Evolutionary conservation across 345 rosid species (phyloP), one percentile per base, ranked within the genome.

Genomic region (Brassica nigra): DNA sequence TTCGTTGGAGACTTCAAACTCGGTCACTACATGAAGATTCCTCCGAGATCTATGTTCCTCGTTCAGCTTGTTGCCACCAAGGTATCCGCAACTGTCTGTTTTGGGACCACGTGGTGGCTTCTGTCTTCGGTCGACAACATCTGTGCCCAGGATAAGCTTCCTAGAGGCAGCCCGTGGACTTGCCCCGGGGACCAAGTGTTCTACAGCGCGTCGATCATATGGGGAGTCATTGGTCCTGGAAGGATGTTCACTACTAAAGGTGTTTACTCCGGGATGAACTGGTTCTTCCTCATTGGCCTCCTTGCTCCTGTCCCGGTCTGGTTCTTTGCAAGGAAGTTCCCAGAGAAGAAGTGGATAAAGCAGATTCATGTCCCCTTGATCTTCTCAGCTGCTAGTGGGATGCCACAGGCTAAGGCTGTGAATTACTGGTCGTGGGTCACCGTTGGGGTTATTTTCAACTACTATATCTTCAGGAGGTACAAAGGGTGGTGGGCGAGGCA

Each of bases 1-100:
- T 91, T 95, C 65, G 15, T 91, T 0, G 58, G 71, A 2, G 99
- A 91, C 80, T 91, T 92, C 85, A 94, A 94, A 74, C 79, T 92
- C 34, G 97, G 97, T 3, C 96, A 94, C 75, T 92, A 94, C 70
- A 92, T 92, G 97, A 94, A 94, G 84, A 75, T 94, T 74, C 97
- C 97, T 28, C 99, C 95, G 0, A 89, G 77, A 75, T 85, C 95
- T 11, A 95, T 94, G 97, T 92, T 95, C 81, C 23, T 89, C 1
- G 90, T 81, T 61, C 97, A 92, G 91, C 73, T 91, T 0, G 88
- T 79, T 42, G 94, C 96, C 14, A 94, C 97, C 7, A 0, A 88
- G 12, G 88, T 89, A 29, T 85, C 89, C 15, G 86, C 96, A 31
- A 70, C 87, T n/a, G 86, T 83, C 74, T 78, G 80, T 86, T 89